These are phyloP conservation scores for Eutypa lata DNA, from an alignment of 2,329 filamentous ascomycete species.

Conservation along the genomic window DNA sequence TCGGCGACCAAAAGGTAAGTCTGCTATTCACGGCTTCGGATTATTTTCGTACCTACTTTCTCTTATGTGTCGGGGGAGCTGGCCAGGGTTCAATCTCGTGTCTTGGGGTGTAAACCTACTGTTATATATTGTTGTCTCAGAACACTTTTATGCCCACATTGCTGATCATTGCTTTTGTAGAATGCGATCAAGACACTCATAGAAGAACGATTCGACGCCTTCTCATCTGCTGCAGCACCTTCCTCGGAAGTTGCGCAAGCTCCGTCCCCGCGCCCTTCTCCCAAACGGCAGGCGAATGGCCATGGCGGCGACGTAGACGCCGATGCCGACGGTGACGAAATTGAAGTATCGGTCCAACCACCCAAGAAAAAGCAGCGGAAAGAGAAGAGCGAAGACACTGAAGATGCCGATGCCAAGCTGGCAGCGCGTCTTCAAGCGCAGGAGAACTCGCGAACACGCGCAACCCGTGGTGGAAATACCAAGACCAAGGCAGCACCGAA, in stretches of 20 bases:
- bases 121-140: neutral
- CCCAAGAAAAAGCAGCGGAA: slow-evolving; percentile 64
- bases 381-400: slow-evolving; percentile 54
- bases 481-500: slow-evolving; percentile 46
- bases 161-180: slow-evolving; percentile 35
- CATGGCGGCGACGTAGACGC: slow-evolving; percentile 28
- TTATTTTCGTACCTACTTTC: neutral
- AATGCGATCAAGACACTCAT: slow-evolving; percentile 69
- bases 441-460: slow-evolving; percentile 73
- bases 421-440: slow-evolving; percentile 89
- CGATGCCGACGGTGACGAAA: slow-evolving; percentile 37
- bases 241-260: slow-evolving; percentile 15
- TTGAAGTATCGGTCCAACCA: slow-evolving; percentile 46
- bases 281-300: slow-evolving; percentile 22
- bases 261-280: slow-evolving; percentile 16
- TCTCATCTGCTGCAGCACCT: slow-evolving; percentile 47
- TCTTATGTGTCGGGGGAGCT: no score
- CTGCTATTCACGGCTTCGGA: neutral
- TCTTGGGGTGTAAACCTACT: no score
- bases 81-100: no score
- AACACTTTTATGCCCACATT: neutral
- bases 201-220: slow-evolving; percentile 70
- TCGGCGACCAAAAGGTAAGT: slow-evolving; percentile 56
- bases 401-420: slow-evolving; percentile 80
- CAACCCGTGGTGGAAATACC: slow-evolving; percentile 72